A percentile compares a stretch with the other conserved stretches of the same genome.
Evolutionary conservation across 352 stramenopile species (phyloP).

Genomic region (Phytopythium mirpurense): DNA sequence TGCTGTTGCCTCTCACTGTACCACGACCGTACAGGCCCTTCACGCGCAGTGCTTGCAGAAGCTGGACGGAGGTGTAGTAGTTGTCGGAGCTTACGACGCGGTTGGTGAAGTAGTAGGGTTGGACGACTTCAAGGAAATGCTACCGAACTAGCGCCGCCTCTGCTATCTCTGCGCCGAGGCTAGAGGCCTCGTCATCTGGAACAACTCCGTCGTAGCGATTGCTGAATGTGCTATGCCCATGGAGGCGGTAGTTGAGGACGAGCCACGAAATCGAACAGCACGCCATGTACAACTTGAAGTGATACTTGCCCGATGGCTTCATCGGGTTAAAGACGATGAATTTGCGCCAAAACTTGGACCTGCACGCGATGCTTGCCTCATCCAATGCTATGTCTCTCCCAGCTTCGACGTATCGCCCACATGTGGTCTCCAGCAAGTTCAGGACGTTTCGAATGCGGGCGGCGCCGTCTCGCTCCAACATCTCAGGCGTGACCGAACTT

Average conservation of each 20-base stretch:
- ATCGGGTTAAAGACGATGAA: slow-evolving; percentile 23
- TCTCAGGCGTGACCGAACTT: neutral
- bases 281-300: slow-evolving; percentile 29
- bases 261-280: slow-evolving; percentile 26
- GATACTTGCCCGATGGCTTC: slow-evolving; percentile 25
- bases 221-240: slow-evolving; percentile 16
- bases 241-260: slow-evolving; percentile 19
- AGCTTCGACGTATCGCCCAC: neutral
- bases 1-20: neutral
- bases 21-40: slow-evolving; percentile 1
- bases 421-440: too few relatives aligned
- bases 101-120: neutral
- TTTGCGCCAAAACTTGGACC: slow-evolving; percentile 19
- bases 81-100: slow-evolving; percentile 8
- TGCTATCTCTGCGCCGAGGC: too few relatives aligned
- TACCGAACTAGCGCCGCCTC: too few relatives aligned
- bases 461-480: slow-evolving; percentile 16
- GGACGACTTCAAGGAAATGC: neutral
- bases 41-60: neutral
- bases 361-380: slow-evolving; percentile 17
- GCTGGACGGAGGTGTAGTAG: slow-evolving; percentile 7
- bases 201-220: slow-evolving; percentile 13
- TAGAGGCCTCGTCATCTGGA: too few relatives aligned
- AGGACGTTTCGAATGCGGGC: too few relatives aligned
- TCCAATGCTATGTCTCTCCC: slow-evolving; percentile 20